A percentile compares a stretch with the other conserved stretches of the same genome.
These are phyloP conservation scores for Xylaria sp. DNA, from an alignment of 2,329 filamentous ascomycete genomes.

Conservation along the genomic window DNA sequence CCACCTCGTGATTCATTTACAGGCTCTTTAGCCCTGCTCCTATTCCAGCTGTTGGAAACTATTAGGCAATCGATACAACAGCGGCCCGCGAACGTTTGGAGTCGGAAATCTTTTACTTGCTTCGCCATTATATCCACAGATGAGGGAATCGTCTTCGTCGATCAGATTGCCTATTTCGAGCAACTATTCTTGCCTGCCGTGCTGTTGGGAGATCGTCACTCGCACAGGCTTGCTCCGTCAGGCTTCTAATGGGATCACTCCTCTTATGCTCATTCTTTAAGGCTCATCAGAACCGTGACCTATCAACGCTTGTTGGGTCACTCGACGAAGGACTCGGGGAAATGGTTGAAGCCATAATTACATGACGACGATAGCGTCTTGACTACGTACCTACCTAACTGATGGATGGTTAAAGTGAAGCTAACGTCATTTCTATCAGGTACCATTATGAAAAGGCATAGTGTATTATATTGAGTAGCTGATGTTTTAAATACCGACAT, in stretches of 20 bases:
- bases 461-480: not conserved
- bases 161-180: slow-evolving; percentile 11
- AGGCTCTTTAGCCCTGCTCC: slow-evolving; percentile 12
- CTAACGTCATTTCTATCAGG: not conserved
- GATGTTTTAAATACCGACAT: not conserved
- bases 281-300: not conserved
- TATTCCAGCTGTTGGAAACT: not conserved
- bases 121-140: slow-evolving; percentile 15
- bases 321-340: not conserved
- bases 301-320: not conserved
- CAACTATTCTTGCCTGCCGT: not conserved
- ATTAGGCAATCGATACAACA: slow-evolving; percentile 1
- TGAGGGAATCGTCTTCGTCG: slow-evolving; percentile 21
- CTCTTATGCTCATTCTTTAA: not conserved
- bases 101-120: slow-evolving; percentile 5
- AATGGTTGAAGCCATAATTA: not conserved
- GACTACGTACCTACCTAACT: not conserved
- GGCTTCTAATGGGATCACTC: not conserved
- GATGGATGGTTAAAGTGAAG: not conserved
- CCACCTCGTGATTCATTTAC: slow-evolving; percentile 7
- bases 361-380: not conserved
- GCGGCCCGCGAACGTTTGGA: not conserved
- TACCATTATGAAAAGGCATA: not conserved
- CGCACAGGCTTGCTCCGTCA: slow-evolving; percentile 9
- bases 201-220: not conserved